Conservation (phyloP, 202 grass and related monocot species). For the Bolboschoenoplectus hybrid region DNA sequence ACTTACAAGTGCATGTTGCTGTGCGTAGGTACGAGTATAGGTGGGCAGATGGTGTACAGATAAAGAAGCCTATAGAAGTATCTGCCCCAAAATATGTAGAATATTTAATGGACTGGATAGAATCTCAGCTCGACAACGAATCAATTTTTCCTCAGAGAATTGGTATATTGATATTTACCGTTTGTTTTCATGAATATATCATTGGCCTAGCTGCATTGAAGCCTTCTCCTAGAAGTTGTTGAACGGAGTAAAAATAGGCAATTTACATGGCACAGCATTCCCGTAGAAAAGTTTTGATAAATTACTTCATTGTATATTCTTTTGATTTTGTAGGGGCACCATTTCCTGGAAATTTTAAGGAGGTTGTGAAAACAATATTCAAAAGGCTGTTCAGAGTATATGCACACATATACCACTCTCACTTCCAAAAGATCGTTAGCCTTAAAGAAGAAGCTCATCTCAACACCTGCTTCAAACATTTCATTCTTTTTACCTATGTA, state of each 20-base stretch:
- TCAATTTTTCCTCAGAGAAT: conserved; percentile 96
- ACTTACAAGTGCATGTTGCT: neutral
- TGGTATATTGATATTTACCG: conserved; percentile 49
- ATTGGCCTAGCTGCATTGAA: neutral
- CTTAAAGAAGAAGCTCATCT: conserved; percentile 99
- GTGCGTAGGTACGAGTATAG: conserved; percentile 89
- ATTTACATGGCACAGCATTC: conserved; percentile 13
- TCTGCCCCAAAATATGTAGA: conserved; percentile 99
- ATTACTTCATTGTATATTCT: neutral
- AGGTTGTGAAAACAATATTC: conserved; percentile 97
- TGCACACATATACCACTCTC: conserved; percentile 95
- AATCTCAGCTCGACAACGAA: conserved; percentile 96
- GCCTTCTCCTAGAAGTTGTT: neutral
- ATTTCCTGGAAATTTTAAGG: conserved; percentile 94
- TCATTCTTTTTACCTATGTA: conserved; percentile 98
- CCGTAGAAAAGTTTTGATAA: neutral
- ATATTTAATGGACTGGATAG: conserved; percentile 99
- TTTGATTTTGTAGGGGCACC: conserved; percentile 63
- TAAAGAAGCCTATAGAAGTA: conserved; percentile 99
- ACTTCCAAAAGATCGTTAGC: conserved; percentile 99
- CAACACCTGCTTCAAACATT: conserved; percentile 99
- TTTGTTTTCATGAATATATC: conserved; percentile 10
- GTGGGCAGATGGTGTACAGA: conserved; percentile 98
- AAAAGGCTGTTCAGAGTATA: conserved; percentile 97
- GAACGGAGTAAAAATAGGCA: neutral